phyloP scores from a whole-genome alignment of 2,329 filamentous ascomycete species.

The Apiospora koreana region DNA sequence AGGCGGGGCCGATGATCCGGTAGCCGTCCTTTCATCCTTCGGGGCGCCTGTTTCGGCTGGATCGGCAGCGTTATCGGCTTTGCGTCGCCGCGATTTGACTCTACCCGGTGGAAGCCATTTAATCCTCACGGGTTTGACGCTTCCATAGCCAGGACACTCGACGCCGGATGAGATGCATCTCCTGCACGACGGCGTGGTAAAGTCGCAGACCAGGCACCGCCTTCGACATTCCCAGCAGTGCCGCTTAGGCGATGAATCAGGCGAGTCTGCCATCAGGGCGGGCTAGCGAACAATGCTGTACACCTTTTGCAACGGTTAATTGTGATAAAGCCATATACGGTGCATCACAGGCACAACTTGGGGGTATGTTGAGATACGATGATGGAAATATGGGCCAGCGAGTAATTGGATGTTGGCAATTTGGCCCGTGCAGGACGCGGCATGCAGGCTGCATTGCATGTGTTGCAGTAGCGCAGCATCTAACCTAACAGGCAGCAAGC shows the following conservation, averaged over 20 bases:
- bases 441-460: too few species aligned
- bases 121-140: constrained; percentile 22
- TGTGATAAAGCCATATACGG: background rate
- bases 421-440: too few species aligned
- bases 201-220: constrained; percentile 31
- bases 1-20: background rate
- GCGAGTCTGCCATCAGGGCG: background rate
- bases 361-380: too few species aligned
- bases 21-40: background rate
- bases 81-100: constrained; percentile 22
- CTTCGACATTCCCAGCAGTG: constrained; percentile 35
- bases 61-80: background rate
- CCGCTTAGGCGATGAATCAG: constrained; percentile 13
- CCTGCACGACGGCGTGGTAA: constrained; percentile 26
- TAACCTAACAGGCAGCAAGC: background rate
- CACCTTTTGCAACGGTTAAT: background rate
- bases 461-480: too few species aligned
- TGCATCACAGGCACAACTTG: too few species aligned
- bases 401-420: background rate
- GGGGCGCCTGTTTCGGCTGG: background rate
- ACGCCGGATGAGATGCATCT: constrained; percentile 26
- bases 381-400: too few species aligned
- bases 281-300: background rate
- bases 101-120: constrained; percentile 28
- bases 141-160: constrained; percentile 29